These are phyloP conservation scores for Emericellopsis terricola DNA, from an alignment of 495 filamentous ascomycete species.

Conservation along the genomic window DNA sequence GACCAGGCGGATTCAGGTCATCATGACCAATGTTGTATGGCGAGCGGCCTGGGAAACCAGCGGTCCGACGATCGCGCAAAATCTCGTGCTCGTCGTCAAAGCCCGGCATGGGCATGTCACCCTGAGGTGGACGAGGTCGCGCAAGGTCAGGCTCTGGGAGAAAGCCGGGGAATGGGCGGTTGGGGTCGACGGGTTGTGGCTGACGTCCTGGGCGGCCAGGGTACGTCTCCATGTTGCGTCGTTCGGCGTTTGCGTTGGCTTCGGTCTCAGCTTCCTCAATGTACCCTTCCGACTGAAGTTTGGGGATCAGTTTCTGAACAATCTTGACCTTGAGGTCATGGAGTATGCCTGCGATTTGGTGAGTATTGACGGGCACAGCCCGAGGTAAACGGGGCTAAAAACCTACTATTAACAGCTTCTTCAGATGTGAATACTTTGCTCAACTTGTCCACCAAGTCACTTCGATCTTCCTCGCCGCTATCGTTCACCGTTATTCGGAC, in stretches of 20 bases:
- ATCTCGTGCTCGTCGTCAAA: slow-evolving; percentile 93
- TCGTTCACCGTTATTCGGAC: slow-evolving; percentile 22
- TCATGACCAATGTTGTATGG: slow-evolving; percentile 50
- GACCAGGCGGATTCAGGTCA: slow-evolving; percentile 73
- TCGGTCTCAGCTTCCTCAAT: slow-evolving; percentile 32
- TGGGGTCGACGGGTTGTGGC: slow-evolving; percentile 2
- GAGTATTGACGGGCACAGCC: too few species aligned
- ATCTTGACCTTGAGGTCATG: slow-evolving; percentile 46
- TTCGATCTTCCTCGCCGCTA: slow-evolving; percentile 22
- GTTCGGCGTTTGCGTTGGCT: slow-evolving; percentile 8
- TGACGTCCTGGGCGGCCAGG: slow-evolving; percentile 25
- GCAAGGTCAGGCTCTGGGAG: slow-evolving; percentile 43
- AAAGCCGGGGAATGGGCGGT: slow-evolving; percentile 21
- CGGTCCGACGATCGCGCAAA: slow-evolving; percentile 35
- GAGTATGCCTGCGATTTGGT: not conserved
- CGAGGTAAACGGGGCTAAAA: too few species aligned
- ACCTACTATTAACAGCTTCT: slow-evolving; percentile 27
- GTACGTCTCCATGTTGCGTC: slow-evolving; percentile 13
- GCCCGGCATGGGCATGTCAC: slow-evolving; percentile 70
- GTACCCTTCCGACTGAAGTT: slow-evolving; percentile 58
- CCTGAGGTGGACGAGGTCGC: slow-evolving; percentile 46
- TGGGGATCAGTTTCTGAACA: slow-evolving; percentile 62
- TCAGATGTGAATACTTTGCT: slow-evolving; percentile 56
- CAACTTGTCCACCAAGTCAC: slow-evolving; percentile 25
- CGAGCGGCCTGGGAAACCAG: slow-evolving; percentile 8